phyloP scores from a whole-genome alignment of 768 basidiomycete species.

The Fomitopsis serialis region DNA sequence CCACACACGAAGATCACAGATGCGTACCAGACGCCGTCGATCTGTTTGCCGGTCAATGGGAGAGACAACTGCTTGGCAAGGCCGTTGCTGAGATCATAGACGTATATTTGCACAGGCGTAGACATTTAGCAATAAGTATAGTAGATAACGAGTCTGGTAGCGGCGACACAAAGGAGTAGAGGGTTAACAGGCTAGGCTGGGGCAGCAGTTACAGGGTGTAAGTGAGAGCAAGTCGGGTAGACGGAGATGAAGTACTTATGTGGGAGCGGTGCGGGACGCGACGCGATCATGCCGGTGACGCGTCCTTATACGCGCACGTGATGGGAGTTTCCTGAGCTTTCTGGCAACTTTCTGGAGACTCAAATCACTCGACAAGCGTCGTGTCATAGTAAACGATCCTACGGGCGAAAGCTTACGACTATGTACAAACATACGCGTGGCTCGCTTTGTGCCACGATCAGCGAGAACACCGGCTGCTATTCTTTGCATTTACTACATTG shows the following conservation, averaged over 20 bases:
- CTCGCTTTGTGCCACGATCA: no score
- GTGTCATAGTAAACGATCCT: no score
- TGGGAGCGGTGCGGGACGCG: not conserved
- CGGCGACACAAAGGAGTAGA: no score
- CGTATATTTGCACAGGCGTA: conserved; percentile 65
- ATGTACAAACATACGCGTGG: no score
- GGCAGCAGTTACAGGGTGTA: not conserved
- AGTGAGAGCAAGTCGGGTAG: not conserved
- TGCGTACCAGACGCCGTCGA: conserved; percentile 86
- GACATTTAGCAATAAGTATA: conserved; percentile 11
- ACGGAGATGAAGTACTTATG: not conserved
- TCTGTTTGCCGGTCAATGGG: conserved; percentile 82
- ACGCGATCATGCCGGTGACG: not conserved
- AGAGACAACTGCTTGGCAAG: conserved; percentile 74
- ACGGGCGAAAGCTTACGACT: no score
- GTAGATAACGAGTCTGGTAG: not conserved
- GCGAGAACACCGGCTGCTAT: no score
- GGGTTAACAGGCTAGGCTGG: not conserved
- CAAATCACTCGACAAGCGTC: no score
- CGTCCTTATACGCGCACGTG: not conserved
- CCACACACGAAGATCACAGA: conserved; percentile 6
- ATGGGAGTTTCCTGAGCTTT: not conserved
- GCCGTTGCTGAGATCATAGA: conserved; percentile 90
- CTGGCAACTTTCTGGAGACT: not conserved
- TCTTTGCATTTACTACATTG: no score